Conservation (phyloP, 2,329 filamentous ascomycete genomes). For the Fusarium nodosum region DNA sequence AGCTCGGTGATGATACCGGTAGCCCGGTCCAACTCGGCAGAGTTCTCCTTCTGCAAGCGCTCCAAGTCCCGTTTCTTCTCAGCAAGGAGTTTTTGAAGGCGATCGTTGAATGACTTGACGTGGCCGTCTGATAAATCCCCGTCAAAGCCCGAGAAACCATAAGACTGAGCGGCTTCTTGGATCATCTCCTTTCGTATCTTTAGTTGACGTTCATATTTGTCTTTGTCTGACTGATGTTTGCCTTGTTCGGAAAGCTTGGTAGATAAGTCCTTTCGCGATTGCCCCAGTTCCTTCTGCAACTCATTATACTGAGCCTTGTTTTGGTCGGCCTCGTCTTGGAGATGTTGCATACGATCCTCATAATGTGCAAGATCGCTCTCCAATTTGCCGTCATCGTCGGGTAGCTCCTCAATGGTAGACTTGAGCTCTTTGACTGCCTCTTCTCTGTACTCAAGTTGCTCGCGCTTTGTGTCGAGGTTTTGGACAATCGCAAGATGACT, state of each 20-base stretch:
- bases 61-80: conserved; percentile 87
- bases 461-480: conserved; percentile 80
- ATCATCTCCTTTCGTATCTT: conserved; percentile 79
- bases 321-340: conserved; percentile 72
- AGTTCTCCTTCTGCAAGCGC: conserved; percentile 77
- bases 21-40: conserved; percentile 80
- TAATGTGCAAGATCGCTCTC: conserved; percentile 81
- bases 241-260: conserved; percentile 75
- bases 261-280: conserved; percentile 62
- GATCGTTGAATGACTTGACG: conserved; percentile 81
- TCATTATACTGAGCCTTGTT: conserved; percentile 75
- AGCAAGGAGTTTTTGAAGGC: conserved; percentile 78
- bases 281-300: conserved; percentile 66
- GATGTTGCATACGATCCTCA: conserved; percentile 77
- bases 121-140: conserved; percentile 80
- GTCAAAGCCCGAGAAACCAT: conserved; percentile 88
- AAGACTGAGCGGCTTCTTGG: conserved; percentile 79
- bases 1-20: conserved; percentile 79
- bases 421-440: conserved; percentile 78
- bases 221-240: conserved; percentile 86
- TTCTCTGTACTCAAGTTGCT: conserved; percentile 78
- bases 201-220: conserved; percentile 86
- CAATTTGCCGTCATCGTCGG: conserved; percentile 83
- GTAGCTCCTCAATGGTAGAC: conserved; percentile 79
- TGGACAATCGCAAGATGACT: conserved; percentile 81